Conservation (phyloP, 1,284 basidiomycete genomes). For the Moniliella sp. region DNA sequence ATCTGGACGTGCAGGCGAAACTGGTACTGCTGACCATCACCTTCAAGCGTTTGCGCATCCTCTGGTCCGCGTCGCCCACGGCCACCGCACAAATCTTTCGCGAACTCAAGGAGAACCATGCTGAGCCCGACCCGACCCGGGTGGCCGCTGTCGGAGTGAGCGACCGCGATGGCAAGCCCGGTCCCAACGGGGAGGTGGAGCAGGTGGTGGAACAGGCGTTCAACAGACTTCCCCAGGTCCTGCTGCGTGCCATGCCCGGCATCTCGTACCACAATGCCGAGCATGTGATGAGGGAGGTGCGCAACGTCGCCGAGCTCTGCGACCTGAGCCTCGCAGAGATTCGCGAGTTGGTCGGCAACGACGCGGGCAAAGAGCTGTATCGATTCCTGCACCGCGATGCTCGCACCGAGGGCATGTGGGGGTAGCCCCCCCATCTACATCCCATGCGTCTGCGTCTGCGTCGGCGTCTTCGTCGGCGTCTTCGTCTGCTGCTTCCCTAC, state of each 20-base stretch:
- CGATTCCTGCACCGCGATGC: slow-evolving; percentile 49
- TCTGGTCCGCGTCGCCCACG: slow-evolving; percentile 90
- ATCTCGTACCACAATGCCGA: slow-evolving; percentile 64
- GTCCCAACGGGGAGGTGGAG: slow-evolving; percentile 3
- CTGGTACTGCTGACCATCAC: slow-evolving; percentile 67
- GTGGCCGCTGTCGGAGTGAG: slow-evolving; percentile 40
- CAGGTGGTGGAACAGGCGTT: slow-evolving; percentile 8
- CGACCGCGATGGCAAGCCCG: slow-evolving; percentile 5
- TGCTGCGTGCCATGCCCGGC: slow-evolving; percentile 41
- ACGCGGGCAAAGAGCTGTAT: slow-evolving; percentile 57
- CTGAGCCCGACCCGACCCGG: slow-evolving; percentile 67
- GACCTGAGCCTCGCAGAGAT: slow-evolving; percentile 46
- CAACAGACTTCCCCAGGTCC: slow-evolving; percentile 31
- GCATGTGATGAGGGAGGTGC: slow-evolving; percentile 59
- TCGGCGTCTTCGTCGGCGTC: too few species aligned
- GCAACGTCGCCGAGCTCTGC: slow-evolving; percentile 55
- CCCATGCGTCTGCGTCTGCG: too few species aligned
- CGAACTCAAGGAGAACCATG: slow-evolving; percentile 63
- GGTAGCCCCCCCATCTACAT: too few species aligned
- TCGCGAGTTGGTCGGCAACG: slow-evolving; percentile 56
- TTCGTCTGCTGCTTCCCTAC: too few species aligned
- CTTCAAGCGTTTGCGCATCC: slow-evolving; percentile 72
- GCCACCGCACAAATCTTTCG: slow-evolving; percentile 75
- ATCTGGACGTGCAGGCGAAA: slow-evolving; percentile 54
- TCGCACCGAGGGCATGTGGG: background rate